A percentile compares a stretch with the other conserved stretches of the same genome.
Conservation (phyloP, 352 stramenopile species). For the Globisporangium uncinulatum region DNA sequence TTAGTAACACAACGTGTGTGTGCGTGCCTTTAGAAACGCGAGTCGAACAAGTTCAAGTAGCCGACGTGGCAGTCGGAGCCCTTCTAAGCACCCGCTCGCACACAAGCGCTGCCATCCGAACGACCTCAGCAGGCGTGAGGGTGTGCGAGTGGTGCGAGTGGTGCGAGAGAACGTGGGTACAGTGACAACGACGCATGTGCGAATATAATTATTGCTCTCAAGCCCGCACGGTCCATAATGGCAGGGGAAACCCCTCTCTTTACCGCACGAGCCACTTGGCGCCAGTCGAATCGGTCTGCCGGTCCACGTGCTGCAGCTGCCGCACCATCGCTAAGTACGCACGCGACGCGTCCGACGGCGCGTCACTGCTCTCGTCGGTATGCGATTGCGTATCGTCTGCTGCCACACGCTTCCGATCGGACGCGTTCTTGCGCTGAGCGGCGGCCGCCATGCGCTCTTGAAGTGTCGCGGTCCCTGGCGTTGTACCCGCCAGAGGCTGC, state of each 20-base stretch:
- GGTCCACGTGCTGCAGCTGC: slow-evolving; percentile 51
- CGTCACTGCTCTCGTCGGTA: slow-evolving; percentile 6
- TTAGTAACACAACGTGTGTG: neutral
- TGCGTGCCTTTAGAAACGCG: slow-evolving; percentile 39
- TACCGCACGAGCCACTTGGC: slow-evolving; percentile 73
- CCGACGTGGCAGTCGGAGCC: neutral
- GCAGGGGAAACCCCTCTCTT: neutral
- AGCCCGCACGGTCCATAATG: neutral
- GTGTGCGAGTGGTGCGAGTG: no score
- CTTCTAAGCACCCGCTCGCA: neutral
- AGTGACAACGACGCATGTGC: neutral
- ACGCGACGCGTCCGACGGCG: slow-evolving; percentile 16
- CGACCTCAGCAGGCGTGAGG: neutral
- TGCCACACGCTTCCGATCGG: slow-evolving; percentile 26
- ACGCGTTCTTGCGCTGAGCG: slow-evolving; percentile 45
- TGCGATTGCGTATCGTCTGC: slow-evolving; percentile 5
- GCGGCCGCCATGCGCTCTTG: slow-evolving; percentile 60
- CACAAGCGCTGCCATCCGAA: neutral
- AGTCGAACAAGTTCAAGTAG: slow-evolving; percentile 20
- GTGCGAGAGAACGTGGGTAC: neutral
- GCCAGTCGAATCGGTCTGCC: slow-evolving; percentile 36
- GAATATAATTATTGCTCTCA: neutral
- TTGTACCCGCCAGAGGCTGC: slow-evolving; percentile 14
- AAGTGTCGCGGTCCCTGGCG: slow-evolving; percentile 19
- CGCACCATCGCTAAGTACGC: slow-evolving; percentile 63